These are phyloP conservation scores for Populus nigra DNA, from an alignment of 345 rosid species.

Conservation along the genomic window DNA sequence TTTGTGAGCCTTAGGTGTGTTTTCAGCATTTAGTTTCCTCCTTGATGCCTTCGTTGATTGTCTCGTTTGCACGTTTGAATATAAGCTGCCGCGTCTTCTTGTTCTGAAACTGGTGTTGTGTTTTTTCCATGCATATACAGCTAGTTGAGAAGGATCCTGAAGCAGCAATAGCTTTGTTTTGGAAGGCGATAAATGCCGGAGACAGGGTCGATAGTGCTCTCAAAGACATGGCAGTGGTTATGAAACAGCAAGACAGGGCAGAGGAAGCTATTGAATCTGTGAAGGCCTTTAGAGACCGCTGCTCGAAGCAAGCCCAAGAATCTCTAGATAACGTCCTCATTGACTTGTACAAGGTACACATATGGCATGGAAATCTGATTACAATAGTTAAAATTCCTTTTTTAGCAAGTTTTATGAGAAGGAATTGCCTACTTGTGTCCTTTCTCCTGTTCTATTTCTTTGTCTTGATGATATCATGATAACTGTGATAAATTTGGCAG, in stretches of 20 bases:
- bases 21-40: background rate
- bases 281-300: slow-evolving; percentile 74
- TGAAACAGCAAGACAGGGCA: slow-evolving; percentile 74
- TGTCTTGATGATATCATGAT: background rate
- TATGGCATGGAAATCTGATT: background rate
- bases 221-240: slow-evolving; percentile 95
- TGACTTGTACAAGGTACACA: slow-evolving; percentile 83
- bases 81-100: background rate
- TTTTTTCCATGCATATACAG: slow-evolving; percentile 28
- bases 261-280: slow-evolving; percentile 93
- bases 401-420: background rate
- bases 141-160: slow-evolving; percentile 78
- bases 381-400: background rate
- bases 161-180: slow-evolving; percentile 70
- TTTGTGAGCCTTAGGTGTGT: background rate
- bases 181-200: slow-evolving; percentile 90
- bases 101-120: background rate
- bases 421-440: background rate
- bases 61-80: background rate
- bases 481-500: slow-evolving; percentile 31
- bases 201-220: slow-evolving; percentile 92
- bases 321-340: slow-evolving; percentile 91
- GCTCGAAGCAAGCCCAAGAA: slow-evolving; percentile 82
- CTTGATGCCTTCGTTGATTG: background rate
- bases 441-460: background rate